Evolutionary conservation across 2,329 filamentous ascomycete species (phyloP).

Genomic region (Talaromyces sp.): DNA sequence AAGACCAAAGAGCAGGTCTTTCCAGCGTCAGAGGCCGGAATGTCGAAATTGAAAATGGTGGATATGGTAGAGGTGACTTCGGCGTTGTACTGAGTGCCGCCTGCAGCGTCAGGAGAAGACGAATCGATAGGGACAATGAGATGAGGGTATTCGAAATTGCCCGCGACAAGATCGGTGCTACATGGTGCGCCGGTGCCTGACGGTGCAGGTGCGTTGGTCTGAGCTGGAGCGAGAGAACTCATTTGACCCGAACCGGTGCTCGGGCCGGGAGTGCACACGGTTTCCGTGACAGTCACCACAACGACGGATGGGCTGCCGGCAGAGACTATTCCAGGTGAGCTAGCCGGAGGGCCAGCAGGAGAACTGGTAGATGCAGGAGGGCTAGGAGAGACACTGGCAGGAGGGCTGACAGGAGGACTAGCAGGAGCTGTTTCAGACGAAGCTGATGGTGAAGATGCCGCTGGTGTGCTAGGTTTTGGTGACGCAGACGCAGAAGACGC

Average conservation of each 20-base stretch:
- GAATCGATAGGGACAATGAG: conserved; percentile 61
- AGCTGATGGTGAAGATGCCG: conserved; percentile 13
- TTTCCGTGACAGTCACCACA: conserved; percentile 14
- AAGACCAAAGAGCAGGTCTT: conserved; percentile 64
- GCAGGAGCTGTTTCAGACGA: conserved; percentile 3
- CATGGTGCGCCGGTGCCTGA: conserved; percentile 31
- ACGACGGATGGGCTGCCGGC: conserved; percentile 9
- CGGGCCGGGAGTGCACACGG: background rate
- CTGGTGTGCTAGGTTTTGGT: background rate
- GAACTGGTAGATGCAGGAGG: background rate
- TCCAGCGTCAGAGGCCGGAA: conserved; percentile 52
- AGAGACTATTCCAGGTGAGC: background rate
- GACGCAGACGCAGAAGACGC: conserved; percentile 20
- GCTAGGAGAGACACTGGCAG: conserved; percentile 1
- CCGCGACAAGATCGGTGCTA: conserved; percentile 42
- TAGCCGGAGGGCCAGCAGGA: background rate
- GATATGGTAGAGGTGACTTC: conserved; percentile 52
- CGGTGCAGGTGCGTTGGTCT: background rate
- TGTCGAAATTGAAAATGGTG: conserved; percentile 67
- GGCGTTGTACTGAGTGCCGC: conserved; percentile 56
- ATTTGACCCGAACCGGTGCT: background rate
- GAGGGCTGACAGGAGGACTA: conserved; percentile 6
- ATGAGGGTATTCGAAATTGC: conserved; percentile 56
- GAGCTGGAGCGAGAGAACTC: conserved; percentile 10
- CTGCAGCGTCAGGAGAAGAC: conserved; percentile 48